These are phyloP conservation scores for Rhodomyrtus psidioides DNA, from an alignment of 441 rosid species.

Conservation along the genomic window DNA sequence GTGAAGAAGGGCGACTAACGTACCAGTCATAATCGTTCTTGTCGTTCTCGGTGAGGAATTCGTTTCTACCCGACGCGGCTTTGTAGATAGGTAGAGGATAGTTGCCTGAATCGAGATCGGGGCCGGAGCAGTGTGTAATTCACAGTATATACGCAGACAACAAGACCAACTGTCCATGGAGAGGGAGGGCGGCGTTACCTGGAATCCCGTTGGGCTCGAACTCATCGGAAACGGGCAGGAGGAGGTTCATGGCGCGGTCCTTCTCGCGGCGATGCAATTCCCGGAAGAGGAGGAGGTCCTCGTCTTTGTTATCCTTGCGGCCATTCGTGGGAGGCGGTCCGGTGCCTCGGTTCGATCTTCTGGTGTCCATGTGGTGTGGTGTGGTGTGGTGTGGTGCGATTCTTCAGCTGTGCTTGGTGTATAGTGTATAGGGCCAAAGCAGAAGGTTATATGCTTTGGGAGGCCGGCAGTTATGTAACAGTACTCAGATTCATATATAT, in stretches of 20 bases:
- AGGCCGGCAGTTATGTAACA: neutral
- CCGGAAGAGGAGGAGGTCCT: conserved; percentile 42
- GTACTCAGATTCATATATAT: too few species aligned
- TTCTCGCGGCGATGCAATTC: conserved; percentile 42
- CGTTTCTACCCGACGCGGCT: conserved; percentile 26
- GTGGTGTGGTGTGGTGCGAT: too few species aligned
- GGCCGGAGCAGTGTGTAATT: neutral
- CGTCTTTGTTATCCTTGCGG: conserved; percentile 25
- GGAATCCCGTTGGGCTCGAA: conserved; percentile 26
- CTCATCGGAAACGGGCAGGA: conserved; percentile 53
- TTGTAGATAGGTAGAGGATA: conserved; percentile 27
- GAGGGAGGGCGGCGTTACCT: neutral
- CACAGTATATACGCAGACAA: neutral
- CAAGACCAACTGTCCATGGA: neutral
- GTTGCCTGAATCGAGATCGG: conserved; percentile 17
- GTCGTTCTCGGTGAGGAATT: conserved; percentile 22
- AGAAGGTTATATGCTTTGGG: neutral
- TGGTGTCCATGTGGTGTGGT: neutral
- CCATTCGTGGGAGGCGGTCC: neutral
- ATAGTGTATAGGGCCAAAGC: neutral
- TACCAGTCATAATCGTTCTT: conserved; percentile 55
- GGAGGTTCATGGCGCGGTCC: conserved; percentile 32
- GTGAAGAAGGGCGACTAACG: neutral
- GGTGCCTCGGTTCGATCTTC: neutral
- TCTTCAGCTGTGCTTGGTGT: neutral